Percentiles rank a stretch among this genome's conserved stretches.
These are phyloP conservation scores for Periconia sp. DNA, from an alignment of 2,329 filamentous ascomycete species.

Conservation along the genomic window DNA sequence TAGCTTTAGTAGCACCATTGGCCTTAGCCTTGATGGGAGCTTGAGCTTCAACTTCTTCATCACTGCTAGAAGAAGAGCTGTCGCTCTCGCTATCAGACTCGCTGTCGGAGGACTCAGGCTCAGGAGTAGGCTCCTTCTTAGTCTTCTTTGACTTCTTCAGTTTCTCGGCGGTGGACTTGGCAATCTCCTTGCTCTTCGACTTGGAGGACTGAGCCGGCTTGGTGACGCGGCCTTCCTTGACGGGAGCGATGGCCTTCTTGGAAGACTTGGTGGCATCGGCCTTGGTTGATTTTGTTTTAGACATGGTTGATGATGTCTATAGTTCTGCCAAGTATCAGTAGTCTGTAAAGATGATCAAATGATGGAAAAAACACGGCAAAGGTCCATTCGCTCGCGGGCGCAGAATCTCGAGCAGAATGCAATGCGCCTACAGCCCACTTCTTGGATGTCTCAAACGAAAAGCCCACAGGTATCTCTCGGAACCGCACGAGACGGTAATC, in stretches of 20 bases:
- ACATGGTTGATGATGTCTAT: conserved; percentile 35
- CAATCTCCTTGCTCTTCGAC: conserved; percentile 67
- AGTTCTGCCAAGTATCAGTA: conserved; percentile 38
- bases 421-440: conserved; percentile 36
- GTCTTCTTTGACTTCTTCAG: conserved; percentile 55
- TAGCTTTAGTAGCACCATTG: conserved; percentile 37
- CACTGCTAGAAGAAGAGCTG: conserved; percentile 23
- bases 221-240: conserved; percentile 68
- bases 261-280: conserved; percentile 57
- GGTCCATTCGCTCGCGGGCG: conserved; percentile 27
- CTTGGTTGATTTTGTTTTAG: conserved; percentile 36
- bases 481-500: conserved; percentile 40
- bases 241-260: conserved; percentile 60
- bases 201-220: conserved; percentile 68
- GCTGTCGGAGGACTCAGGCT: conserved; percentile 43
- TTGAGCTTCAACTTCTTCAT: conserved; percentile 32
- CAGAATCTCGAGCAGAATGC: conserved; percentile 13
- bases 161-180: conserved; percentile 53
- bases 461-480: conserved; percentile 48
- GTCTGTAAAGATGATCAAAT: conserved; percentile 13
- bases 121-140: conserved; percentile 52
- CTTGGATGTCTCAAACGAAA: conserved; percentile 45
- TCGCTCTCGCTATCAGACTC: conserved; percentile 32
- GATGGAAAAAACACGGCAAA: conserved; percentile 23
- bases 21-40: conserved; percentile 30